A percentile compares a stretch with the other conserved stretches of the same genome.
Conservation (phyloP, 2,329 filamentous ascomycete species). For the Botryotinia convoluta region DNA sequence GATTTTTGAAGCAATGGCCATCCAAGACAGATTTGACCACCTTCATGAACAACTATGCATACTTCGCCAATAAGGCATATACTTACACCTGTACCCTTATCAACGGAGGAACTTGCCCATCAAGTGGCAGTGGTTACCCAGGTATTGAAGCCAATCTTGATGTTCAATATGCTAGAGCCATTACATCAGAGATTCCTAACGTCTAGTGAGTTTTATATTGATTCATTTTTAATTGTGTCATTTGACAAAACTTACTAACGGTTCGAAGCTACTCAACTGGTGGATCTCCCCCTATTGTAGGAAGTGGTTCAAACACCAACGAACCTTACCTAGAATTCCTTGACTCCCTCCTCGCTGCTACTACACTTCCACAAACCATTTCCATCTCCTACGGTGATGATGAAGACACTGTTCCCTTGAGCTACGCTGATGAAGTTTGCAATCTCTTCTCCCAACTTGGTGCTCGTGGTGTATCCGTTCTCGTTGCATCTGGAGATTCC, state of each 20-base stretch:
- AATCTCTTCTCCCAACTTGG: slow-evolving; percentile 53
- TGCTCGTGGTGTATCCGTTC: slow-evolving; percentile 48
- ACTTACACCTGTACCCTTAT: slow-evolving; percentile 39
- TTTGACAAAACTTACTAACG: neutral
- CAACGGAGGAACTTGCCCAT: slow-evolving; percentile 37
- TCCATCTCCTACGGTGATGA: slow-evolving; percentile 56
- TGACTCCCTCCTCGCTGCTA: slow-evolving; percentile 53
- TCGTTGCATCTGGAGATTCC: slow-evolving; percentile 49
- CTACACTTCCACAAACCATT: slow-evolving; percentile 57
- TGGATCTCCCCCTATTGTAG: slow-evolving; percentile 53
- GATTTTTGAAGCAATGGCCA: slow-evolving; percentile 35
- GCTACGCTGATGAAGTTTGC: slow-evolving; percentile 54
- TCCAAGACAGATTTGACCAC: slow-evolving; percentile 32
- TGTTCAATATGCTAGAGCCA: slow-evolving; percentile 54
- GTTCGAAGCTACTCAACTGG: slow-evolving; percentile 49
- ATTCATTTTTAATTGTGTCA: neutral
- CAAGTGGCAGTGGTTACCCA: slow-evolving; percentile 23
- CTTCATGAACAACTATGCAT: slow-evolving; percentile 33
- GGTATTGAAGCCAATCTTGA: slow-evolving; percentile 57
- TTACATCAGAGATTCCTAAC: slow-evolving; percentile 53
- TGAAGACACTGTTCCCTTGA: slow-evolving; percentile 51
- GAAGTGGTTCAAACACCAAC: slow-evolving; percentile 52
- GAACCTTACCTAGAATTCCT: slow-evolving; percentile 67
- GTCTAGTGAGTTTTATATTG: slow-evolving; percentile 38
- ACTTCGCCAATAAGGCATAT: slow-evolving; percentile 29